Base-by-base conservation (phyloP, 495 filamentous ascomycete genomes). In the Aspergillus bertholletiae region DNA sequence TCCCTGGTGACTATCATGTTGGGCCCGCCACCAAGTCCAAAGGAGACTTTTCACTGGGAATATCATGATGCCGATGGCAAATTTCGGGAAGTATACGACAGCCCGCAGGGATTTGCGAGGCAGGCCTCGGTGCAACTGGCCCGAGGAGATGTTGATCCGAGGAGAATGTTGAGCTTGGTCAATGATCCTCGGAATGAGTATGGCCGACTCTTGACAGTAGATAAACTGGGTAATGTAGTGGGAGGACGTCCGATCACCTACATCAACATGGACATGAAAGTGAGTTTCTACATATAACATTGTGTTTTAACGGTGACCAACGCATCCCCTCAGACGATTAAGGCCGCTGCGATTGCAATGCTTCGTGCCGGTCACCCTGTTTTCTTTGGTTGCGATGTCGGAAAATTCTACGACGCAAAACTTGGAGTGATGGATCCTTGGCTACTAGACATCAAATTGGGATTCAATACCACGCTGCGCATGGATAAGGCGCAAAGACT, bases 351-450 rank as follows among this genome's bases (percentile, higher is more conserved):
- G 60, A 84, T 94, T 35, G 71, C 80, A 1, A 93, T 91, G 88
- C 81, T 96, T 17, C 75, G 82, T 58, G 80, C 81, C 2, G 88
- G 88, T 23, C 66, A 87, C 8, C 90, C 91, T 17, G 80, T 94
- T 46, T 96, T 96, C 77, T 96, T 96, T 69, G 90, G 90, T 43
- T 86, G 80, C 37, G 90, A 96, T 60, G 90, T 94, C 1, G 90
- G 90, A 34, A 92, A 94, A 67, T 92, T 84, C 70, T 82, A 77
- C 50, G 84, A 91, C 60, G 61, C 63, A 0, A 51, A 54, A 2
- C 74, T 69, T n/a, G 90, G 90, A 27, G 81, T 94, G 62, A 87
- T 95, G 85, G 90, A 94, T 65, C 72, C 82, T 5, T 77, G 75
- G 3, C 71, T 94, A 27, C 78, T 85, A 54, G 85, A 94, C 61